Base-by-base conservation (phyloP, 2,329 filamentous ascomycete genomes). In the Epichloe baconii region DNA sequence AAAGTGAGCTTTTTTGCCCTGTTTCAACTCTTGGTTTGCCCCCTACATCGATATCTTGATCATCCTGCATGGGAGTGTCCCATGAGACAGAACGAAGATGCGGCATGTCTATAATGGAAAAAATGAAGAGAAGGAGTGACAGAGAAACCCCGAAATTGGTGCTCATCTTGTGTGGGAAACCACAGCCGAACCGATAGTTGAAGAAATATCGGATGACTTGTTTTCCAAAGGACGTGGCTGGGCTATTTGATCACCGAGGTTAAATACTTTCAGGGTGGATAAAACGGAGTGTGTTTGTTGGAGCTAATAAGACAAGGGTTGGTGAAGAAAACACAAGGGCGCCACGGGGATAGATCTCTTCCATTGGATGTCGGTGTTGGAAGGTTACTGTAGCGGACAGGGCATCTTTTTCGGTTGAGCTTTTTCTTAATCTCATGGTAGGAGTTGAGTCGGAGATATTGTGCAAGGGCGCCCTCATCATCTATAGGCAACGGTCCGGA, bases 381-480 rank as follows among this genome's bases (percentile, higher is more conserved):
- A 10, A 26, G 15, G 19, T n/a, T 35, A 37, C 35, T 17, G 34
- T 26, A 17, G 31, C 19, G 23, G 40, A 26, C 19, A 34, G 38
- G 19, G 34, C 34, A 21, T 6, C 7, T 34, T 12, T 45, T 19
- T 49, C 37, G 17, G 17, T 21, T 42, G 23, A 43, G 14, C 21
- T 11, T 47, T 12, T 41, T 58, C 55, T 61, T 53, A 52, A 15
- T 58, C 58, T 55, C 58, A 55, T 55, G 44, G 55, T 52, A 51
- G 53, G 52, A 55, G 55, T 53, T 51, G 53, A 57, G 55, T 57
- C 53, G 49, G 43, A 50, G 47, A 50, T 17, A 14, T 47, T 49
- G 21, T n/a, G 56, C 50, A 52, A 54, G 48, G 56, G 59, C 56
- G 52, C 49, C 53, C 36, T 55, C 47, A 50, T 51, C 43, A 45